These are phyloP conservation scores for Geotrichum candidum DNA, from an alignment of 1,139 yeast genomes.

Conservation along the genomic window DNA sequence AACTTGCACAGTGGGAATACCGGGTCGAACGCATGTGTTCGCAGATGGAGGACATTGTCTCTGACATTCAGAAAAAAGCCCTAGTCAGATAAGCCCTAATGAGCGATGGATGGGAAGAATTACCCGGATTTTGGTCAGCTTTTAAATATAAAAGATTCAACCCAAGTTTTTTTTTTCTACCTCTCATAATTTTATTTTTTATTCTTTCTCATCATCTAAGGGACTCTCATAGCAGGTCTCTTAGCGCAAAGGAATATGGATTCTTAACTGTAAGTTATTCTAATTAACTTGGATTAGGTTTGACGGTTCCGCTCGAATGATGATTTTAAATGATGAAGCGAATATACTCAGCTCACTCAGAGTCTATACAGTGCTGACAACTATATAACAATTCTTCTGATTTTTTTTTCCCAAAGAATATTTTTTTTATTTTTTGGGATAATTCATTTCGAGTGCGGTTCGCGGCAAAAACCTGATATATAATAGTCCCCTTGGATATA, in stretches of 20 bases:
- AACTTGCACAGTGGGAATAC: slow-evolving; percentile 31
- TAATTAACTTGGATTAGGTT: neutral
- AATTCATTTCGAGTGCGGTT: neutral
- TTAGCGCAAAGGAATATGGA: neutral
- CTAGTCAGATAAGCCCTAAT: neutral
- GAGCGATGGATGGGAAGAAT: neutral
- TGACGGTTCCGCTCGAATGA: neutral
- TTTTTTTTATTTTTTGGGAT: neutral
- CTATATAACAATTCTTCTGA: slow-evolving; percentile 6
- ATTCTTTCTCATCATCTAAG: neutral
- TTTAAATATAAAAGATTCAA: neutral
- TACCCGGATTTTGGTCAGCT: slow-evolving; percentile 6
- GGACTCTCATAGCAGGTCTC: neutral
- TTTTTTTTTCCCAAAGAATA: neutral
- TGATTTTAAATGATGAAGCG: slow-evolving; percentile 18
- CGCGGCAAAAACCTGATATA: neutral
- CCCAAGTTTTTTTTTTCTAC: neutral
- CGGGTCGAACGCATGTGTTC: slow-evolving; percentile 27
- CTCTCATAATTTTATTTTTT: neutral
- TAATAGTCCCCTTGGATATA: neutral
- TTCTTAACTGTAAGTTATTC: neutral
- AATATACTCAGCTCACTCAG: slow-evolving; percentile 25
- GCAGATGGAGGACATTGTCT: slow-evolving; percentile 27
- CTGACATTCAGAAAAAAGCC: slow-evolving; percentile 12
- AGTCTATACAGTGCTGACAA: slow-evolving; percentile 18